Evolutionary conservation across 2,329 filamentous ascomycete species (phyloP).

Genomic region (Monilinia aucupariae): DNA sequence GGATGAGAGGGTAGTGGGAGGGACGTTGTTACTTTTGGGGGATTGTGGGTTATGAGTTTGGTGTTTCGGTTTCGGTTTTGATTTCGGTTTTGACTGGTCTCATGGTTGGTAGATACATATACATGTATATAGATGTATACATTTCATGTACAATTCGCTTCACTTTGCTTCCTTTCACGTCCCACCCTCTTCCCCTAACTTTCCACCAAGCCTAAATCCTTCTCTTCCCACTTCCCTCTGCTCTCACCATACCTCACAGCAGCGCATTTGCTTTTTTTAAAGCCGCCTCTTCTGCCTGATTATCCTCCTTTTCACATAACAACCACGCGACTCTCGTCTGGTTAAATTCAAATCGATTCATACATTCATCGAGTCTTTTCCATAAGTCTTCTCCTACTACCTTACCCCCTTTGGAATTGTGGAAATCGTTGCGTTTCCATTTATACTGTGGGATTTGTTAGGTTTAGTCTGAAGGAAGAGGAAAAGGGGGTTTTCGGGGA

Average conservation of each 20-base stretch:
- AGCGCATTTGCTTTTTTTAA: neutral
- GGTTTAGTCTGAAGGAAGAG: neutral
- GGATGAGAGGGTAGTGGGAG: no score
- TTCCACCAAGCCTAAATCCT: no score
- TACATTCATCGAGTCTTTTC: constrained; percentile 5
- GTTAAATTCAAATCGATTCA: constrained; percentile 6
- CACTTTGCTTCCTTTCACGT: no score
- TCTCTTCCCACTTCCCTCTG: neutral
- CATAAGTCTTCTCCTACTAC: constrained; percentile 9
- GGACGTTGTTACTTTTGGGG: no score
- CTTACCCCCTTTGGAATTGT: constrained; percentile 9
- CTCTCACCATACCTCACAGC: neutral
- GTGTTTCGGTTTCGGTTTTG: no score
- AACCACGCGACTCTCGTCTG: constrained; percentile 14
- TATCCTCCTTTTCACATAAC: constrained; percentile 11
- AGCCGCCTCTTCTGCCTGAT: constrained; percentile 4
- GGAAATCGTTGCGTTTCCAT: constrained; percentile 16
- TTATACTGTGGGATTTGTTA: constrained; percentile 12
- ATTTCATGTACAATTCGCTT: no score
- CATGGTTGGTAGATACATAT: no score
- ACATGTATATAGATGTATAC: no score
- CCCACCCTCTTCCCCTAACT: no score
- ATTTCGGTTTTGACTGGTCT: no score
- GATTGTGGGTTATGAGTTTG: no score
- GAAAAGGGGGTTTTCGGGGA: neutral